A percentile compares a stretch with the other conserved stretches of the same genome.
phyloP scores from a whole-genome alignment of 805 yeast species.

The Millerozyma acaciae region DNA sequence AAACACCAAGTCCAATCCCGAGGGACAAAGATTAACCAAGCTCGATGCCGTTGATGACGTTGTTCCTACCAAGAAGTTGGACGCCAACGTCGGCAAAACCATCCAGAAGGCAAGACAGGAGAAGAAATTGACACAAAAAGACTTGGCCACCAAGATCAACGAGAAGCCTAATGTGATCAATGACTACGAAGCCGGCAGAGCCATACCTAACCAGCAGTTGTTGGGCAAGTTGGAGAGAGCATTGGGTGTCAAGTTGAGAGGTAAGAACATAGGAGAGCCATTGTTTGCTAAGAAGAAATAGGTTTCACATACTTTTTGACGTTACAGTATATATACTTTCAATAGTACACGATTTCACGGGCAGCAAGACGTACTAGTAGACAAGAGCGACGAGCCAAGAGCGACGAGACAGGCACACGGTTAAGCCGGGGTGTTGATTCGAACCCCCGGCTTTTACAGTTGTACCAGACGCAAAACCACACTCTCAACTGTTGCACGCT shows the following conservation, averaged over 20 bases:
- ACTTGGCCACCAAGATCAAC: conserved; percentile 89
- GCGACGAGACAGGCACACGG: no score
- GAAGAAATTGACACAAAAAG: conserved; percentile 89
- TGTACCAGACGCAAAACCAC: no score
- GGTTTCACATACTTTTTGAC: no score
- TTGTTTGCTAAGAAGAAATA: conserved; percentile 55
- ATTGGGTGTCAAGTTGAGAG: conserved; percentile 91
- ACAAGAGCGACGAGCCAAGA: no score
- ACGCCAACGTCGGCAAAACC: conserved; percentile 79
- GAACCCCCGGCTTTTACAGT: no score
- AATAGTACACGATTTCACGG: no score
- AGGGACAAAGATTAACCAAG: conserved; percentile 92
- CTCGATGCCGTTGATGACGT: conserved; percentile 92
- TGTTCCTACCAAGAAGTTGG: conserved; percentile 87
- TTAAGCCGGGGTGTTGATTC: no score
- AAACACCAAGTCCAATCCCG: conserved; percentile 65
- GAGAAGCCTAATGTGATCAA: conserved; percentile 94
- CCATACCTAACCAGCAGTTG: conserved; percentile 93
- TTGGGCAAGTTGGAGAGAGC: conserved; percentile 91
- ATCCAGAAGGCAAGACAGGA: conserved; percentile 83
- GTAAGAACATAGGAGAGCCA: conserved; percentile 92
- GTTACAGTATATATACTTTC: no score
- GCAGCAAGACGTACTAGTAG: no score
- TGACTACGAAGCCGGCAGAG: conserved; percentile 96
- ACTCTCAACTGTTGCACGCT: no score